These are phyloP conservation scores for Penicillium tannophilum DNA, from an alignment of 495 filamentous ascomycete species.

Conservation along the genomic window DNA sequence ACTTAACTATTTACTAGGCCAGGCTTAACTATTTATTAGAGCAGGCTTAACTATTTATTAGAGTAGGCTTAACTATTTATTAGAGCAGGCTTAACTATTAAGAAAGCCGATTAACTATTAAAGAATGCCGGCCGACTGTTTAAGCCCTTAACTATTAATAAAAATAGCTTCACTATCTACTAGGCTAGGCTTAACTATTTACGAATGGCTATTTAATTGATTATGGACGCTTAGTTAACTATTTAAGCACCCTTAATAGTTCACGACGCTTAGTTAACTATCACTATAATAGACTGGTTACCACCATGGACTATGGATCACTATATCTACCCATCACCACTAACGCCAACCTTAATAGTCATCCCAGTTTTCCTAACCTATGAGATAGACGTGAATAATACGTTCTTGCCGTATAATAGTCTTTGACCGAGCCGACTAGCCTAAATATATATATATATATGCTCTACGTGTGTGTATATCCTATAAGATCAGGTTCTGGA, in stretches of 20 bases:
- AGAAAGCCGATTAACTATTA: too few species aligned
- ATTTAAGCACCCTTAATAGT: background rate
- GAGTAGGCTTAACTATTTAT: too few species aligned
- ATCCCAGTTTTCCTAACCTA: background rate
- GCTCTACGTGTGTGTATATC: slow-evolving; percentile 1
- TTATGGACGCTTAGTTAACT: background rate
- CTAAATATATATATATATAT: background rate
- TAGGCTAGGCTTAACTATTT: too few species aligned
- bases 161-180: background rate
- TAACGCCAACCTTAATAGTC: background rate
- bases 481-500: slow-evolving; percentile 1
- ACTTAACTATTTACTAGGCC: background rate
- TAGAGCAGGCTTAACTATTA: too few species aligned
- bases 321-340: background rate
- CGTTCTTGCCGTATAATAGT: slow-evolving; percentile 4
- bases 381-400: background rate
- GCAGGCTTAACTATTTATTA: too few species aligned
- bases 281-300: slow-evolving; percentile 1
- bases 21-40: background rate
- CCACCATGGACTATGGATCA: background rate
- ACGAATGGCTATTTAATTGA: too few species aligned
- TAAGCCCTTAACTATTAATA: too few species aligned
- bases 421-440: slow-evolving; percentile 3
- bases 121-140: too few species aligned
- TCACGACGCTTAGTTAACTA: background rate